Evolutionary conservation across 2,329 filamentous ascomycete species (phyloP).

Genomic region (Xylariomycetidae sp.): DNA sequence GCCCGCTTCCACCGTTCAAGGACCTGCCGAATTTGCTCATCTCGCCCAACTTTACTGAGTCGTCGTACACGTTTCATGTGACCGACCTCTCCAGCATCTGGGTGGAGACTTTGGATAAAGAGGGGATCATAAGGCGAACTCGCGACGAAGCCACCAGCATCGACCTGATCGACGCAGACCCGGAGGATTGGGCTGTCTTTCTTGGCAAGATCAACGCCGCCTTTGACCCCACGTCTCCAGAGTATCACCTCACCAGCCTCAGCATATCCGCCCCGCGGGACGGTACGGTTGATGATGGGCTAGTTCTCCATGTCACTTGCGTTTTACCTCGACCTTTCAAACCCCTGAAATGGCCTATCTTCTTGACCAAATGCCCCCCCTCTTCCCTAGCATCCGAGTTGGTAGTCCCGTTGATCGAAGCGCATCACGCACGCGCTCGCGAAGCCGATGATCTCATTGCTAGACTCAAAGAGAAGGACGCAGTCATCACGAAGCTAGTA

Average conservation of each 20-base stretch:
- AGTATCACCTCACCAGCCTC: constrained; percentile 41
- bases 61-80: constrained; percentile 60
- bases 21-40: constrained; percentile 58
- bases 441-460: constrained; percentile 40
- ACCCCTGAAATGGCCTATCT: constrained; percentile 61
- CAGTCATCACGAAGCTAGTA: constrained; percentile 43
- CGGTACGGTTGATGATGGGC: constrained; percentile 32
- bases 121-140: constrained; percentile 59
- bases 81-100: constrained; percentile 74
- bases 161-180: constrained; percentile 62
- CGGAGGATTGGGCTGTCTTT: constrained; percentile 63
- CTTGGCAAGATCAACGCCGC: constrained; percentile 56
- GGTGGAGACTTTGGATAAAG: constrained; percentile 59
- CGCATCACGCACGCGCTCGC: constrained; percentile 33
- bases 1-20: constrained; percentile 39
- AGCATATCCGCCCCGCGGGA: constrained; percentile 32
- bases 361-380: constrained; percentile 43
- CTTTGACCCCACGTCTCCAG: constrained; percentile 41
- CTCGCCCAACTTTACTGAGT: constrained; percentile 49
- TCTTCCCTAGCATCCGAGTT: constrained; percentile 42
- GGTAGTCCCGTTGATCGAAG: constrained; percentile 47
- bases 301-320: constrained; percentile 53
- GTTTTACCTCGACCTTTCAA: constrained; percentile 58
- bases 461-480: constrained; percentile 46
- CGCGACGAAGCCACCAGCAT: constrained; percentile 63